phyloP scores from a whole-genome alignment of 805 yeast genomes.

The Hanseniaspora clermontiae region DNA sequence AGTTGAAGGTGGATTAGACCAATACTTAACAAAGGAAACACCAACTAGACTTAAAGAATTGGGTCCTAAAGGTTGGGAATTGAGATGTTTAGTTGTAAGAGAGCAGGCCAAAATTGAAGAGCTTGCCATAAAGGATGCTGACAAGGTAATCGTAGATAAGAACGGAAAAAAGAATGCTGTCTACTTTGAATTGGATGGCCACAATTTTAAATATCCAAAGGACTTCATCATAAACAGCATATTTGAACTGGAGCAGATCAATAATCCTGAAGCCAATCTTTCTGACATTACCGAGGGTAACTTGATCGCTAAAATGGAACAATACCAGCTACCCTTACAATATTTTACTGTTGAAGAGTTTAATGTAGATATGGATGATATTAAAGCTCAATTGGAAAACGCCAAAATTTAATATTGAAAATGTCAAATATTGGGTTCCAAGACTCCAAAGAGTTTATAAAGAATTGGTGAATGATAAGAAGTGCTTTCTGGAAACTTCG shows the following conservation, averaged over 20 bases:
- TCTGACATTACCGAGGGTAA: neutral
- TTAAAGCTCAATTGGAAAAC: conserved; percentile 5
- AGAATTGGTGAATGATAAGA: neutral
- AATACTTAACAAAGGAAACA: conserved; percentile 73
- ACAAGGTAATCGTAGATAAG: conserved; percentile 25
- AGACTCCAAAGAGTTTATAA: neutral
- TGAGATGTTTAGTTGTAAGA: conserved; percentile 60
- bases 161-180: conserved; percentile 22
- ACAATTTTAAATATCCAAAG: conserved; percentile 7
- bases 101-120: conserved; percentile 17
- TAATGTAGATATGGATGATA: neutral
- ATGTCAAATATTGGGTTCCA: neutral
- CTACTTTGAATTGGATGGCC: conserved; percentile 13
- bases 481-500: too few species aligned
- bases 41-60: conserved; percentile 83
- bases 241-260: conserved; percentile 3
- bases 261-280: neutral
- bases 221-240: conserved; percentile 7
- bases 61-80: conserved; percentile 85
- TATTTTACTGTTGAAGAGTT: conserved; percentile 5
- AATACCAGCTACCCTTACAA: conserved; percentile 5
- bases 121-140: conserved; percentile 31
- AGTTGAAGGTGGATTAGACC: conserved; percentile 90
- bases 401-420: neutral
- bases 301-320: conserved; percentile 1